Conservation (phyloP, 345 rosid genomes). For the Cardiospermum halicacabum region DNA sequence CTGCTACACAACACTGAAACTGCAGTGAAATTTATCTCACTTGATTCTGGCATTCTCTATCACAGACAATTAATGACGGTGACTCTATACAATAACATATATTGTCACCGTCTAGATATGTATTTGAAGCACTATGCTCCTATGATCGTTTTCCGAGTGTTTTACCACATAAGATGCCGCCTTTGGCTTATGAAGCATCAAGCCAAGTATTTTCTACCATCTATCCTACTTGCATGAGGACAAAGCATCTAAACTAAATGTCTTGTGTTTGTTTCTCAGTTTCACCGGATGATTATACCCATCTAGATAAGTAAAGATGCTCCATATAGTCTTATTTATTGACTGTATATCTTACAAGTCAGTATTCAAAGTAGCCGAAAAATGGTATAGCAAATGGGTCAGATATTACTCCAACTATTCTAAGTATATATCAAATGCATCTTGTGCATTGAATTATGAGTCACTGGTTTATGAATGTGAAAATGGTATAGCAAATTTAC, state of each 20-base stretch:
- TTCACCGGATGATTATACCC: too few relatives aligned
- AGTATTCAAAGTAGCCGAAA: too few relatives aligned
- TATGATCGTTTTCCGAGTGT: neutral
- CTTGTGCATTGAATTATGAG: too few relatives aligned
- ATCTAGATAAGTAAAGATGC: too few relatives aligned
- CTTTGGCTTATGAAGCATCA: neutral
- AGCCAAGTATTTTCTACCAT: neutral
- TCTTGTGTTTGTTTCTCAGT: neutral
- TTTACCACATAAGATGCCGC: constrained; percentile 13
- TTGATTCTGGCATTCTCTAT: neutral
- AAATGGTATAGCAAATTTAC: neutral
- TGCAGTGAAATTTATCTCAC: neutral
- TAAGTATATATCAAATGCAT: too few relatives aligned
- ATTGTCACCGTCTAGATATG: neutral
- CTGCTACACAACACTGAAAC: neutral
- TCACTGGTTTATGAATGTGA: too few relatives aligned
- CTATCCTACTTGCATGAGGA: neutral
- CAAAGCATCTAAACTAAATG: neutral
- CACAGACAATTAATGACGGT: neutral
- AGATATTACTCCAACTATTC: too few relatives aligned
- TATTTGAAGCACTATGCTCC: neutral
- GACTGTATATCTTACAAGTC: too few relatives aligned
- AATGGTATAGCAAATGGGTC: too few relatives aligned
- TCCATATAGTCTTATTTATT: too few relatives aligned
- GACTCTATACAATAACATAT: neutral